phyloP scores from a whole-genome alignment of 345 rosid species.

The Ceriops decandra region DNA sequence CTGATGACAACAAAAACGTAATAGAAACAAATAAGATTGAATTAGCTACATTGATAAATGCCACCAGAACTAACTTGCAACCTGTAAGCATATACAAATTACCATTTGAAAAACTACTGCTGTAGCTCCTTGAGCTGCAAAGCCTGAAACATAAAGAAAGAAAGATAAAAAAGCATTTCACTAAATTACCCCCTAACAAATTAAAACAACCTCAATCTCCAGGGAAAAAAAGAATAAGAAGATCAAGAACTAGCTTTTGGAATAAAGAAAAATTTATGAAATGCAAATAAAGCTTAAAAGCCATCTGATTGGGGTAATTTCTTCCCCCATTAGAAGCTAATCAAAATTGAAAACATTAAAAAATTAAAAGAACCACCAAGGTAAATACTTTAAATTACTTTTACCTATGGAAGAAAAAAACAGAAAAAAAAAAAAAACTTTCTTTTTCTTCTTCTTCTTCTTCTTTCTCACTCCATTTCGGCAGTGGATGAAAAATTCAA shows the following conservation, averaged over 20 bases:
- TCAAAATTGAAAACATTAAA: background rate
- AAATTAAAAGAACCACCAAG: background rate
- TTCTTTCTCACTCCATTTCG: no score
- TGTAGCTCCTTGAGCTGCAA: conserved; percentile 49
- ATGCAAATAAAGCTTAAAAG: background rate
- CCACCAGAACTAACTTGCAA: background rate
- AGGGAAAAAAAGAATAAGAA: no score
- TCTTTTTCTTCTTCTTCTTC: no score
- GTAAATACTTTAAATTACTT: no score
- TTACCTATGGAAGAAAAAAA: no score
- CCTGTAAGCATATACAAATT: conserved; percentile 4
- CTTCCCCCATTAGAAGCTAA: background rate
- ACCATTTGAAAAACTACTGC: conserved; percentile 46
- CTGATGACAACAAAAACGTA: conserved; percentile 34
- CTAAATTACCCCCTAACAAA: background rate
- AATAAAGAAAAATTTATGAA: background rate
- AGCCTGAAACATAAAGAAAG: conserved; percentile 36
- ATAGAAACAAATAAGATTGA: background rate
- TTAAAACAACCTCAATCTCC: background rate
- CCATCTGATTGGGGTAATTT: background rate
- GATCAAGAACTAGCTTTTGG: background rate
- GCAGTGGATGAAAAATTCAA: background rate
- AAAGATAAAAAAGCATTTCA: background rate
- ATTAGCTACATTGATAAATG: background rate
- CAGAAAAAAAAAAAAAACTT: no score